phyloP scores from a whole-genome alignment of 495 filamentous ascomycete species.

The Aspergillus leporis region DNA sequence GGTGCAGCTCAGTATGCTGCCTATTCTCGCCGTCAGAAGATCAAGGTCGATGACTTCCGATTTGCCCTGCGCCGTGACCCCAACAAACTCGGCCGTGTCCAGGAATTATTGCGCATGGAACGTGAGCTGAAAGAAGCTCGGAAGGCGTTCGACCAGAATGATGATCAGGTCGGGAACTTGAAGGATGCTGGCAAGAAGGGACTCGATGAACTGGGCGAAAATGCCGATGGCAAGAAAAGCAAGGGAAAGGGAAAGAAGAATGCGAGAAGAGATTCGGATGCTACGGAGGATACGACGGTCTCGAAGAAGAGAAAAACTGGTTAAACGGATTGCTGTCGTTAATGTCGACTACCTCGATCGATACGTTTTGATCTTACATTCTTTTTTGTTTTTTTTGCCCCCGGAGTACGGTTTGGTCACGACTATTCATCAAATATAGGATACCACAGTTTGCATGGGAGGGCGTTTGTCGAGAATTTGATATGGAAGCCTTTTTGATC shows the following conservation, averaged over 20 bases:
- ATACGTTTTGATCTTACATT: neutral
- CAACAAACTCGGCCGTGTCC: constrained; percentile 82
- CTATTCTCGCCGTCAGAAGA: constrained; percentile 83
- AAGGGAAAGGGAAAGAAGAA: constrained; percentile 46
- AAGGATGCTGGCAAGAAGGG: constrained; percentile 46
- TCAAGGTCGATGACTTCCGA: constrained; percentile 97
- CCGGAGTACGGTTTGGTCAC: neutral
- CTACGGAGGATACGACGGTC: constrained; percentile 39
- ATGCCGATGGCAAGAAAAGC: constrained; percentile 32
- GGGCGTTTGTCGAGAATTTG: constrained; percentile 7
- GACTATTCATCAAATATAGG: neutral
- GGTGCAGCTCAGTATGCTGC: constrained; percentile 78
- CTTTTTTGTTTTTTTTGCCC: neutral
- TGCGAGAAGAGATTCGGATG: constrained; percentile 43
- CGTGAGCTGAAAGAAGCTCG: constrained; percentile 75
- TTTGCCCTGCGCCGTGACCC: constrained; percentile 86
- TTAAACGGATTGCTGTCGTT: constrained; percentile 14
- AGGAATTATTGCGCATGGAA: constrained; percentile 81
- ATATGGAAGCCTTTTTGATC: neutral
- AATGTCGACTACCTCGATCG: neutral
- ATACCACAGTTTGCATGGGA: constrained; percentile 10
- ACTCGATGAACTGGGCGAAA: constrained; percentile 27
- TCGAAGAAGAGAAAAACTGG: constrained; percentile 46
- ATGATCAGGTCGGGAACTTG: constrained; percentile 45
- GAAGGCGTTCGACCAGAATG: constrained; percentile 63